phyloP scores from a whole-genome alignment of 2,329 filamentous ascomycete genomes.

The Cladophialophora yegresii region DNA sequence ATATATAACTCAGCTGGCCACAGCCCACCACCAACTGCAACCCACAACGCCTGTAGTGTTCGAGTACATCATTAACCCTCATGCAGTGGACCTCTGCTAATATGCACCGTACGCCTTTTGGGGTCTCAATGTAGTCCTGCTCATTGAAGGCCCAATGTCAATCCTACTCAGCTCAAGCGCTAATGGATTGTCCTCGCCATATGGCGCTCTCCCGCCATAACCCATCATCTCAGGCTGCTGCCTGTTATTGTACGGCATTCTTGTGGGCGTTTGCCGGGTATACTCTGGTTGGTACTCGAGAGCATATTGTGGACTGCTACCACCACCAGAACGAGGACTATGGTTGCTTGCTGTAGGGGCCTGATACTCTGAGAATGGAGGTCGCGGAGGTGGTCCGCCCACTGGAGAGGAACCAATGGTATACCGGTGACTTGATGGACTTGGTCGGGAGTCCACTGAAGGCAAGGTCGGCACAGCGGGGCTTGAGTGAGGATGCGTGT shows the following conservation, averaged over 20 bases:
- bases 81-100: conserved; percentile 11
- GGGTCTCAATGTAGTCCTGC: conserved; percentile 26
- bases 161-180: conserved; percentile 60
- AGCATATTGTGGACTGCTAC: background rate
- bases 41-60: background rate
- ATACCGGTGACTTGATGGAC: conserved; percentile 23
- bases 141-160: conserved; percentile 47
- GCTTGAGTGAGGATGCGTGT: conserved; percentile 32
- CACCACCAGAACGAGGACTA: conserved; percentile 17
- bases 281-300: conserved; percentile 26
- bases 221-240: background rate
- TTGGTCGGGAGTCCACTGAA: conserved; percentile 16
- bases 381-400: conserved; percentile 18
- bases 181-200: conserved; percentile 49
- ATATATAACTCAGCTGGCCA: background rate
- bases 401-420: conserved; percentile 26
- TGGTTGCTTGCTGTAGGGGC: conserved; percentile 25
- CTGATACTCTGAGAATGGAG: conserved; percentile 35
- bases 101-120: conserved; percentile 29
- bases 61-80: background rate
- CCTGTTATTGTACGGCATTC: conserved; percentile 15
- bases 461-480: conserved; percentile 21
- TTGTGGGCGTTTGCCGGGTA: conserved; percentile 33
- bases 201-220: conserved; percentile 7
- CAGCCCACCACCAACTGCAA: background rate